Conservation (phyloP, 1,139 yeast genomes). For the Blastobotrys proliferans region DNA sequence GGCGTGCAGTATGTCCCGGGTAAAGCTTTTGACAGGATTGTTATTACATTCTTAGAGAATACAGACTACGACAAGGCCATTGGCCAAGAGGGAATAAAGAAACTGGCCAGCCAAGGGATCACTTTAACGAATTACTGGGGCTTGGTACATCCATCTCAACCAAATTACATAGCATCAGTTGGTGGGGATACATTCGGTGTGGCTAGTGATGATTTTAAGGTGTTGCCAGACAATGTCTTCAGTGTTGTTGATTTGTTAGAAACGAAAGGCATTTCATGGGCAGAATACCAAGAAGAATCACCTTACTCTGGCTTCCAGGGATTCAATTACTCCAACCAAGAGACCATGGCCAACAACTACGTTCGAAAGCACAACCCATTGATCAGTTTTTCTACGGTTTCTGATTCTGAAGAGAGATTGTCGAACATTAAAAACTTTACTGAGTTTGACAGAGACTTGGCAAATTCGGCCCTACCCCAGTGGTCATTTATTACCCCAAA, state of each 20-base stretch:
- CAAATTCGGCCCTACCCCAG: conserved; percentile 42
- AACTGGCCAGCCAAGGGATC: conserved; percentile 42
- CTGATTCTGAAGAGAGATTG: conserved; percentile 33
- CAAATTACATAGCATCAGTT: conserved; percentile 46
- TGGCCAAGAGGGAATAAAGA: conserved; percentile 40
- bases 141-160: conserved; percentile 48
- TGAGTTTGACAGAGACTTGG: conserved; percentile 39
- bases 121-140: conserved; percentile 46
- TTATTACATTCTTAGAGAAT: conserved; percentile 47
- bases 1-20: conserved; percentile 40
- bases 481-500: conserved; percentile 49
- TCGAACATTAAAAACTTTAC: conserved; percentile 45
- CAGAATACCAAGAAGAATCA: conserved; percentile 46
- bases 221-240: conserved; percentile 43
- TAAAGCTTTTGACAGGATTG: conserved; percentile 41
- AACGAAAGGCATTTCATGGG: conserved; percentile 44
- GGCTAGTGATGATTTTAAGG: conserved; percentile 41
- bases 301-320: conserved; percentile 50
- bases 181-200: conserved; percentile 48
- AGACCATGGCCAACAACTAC: conserved; percentile 42
- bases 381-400: conserved; percentile 39
- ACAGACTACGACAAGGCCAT: conserved; percentile 48
- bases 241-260: conserved; percentile 45
- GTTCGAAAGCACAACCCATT: conserved; percentile 50
- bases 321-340: conserved; percentile 42